Percentiles rank a stretch among this genome's conserved stretches.
Conservation (phyloP, 2,329 filamentous ascomycete species). For the Claviceps quebecensis region DNA sequence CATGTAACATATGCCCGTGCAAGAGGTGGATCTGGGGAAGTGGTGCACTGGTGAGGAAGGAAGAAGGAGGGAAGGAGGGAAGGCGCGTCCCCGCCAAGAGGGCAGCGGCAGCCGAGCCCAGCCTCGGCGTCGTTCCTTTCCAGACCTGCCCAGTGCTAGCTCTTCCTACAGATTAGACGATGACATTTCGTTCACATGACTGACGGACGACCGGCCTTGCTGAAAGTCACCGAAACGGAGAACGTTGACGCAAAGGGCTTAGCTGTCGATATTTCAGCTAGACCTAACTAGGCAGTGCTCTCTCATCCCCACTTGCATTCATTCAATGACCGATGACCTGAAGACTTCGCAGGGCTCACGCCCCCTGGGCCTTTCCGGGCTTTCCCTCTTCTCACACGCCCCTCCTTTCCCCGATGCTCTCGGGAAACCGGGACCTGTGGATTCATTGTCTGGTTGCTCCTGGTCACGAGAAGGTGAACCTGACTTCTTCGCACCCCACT, state of each 20-base stretch:
- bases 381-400: neutral
- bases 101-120: neutral
- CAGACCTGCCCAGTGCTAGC: neutral
- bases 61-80: neutral
- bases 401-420: neutral
- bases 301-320: neutral
- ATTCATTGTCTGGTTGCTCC: neutral
- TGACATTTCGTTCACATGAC: slow-evolving; percentile 3
- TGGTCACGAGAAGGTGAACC: slow-evolving; percentile 2
- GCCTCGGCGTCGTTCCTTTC: neutral
- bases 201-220: neutral
- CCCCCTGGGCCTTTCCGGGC: neutral
- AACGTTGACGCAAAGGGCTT: neutral
- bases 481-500: neutral
- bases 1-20: no score
- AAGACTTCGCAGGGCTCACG: neutral
- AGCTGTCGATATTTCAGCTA: neutral
- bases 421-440: neutral
- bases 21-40: neutral
- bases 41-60: neutral
- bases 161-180: neutral
- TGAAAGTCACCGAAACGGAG: neutral
- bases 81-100: neutral
- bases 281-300: neutral
- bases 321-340: neutral